phyloP scores from a whole-genome alignment of 2,329 filamentous ascomycete species.

The Penicillium sclerotigenum region DNA sequence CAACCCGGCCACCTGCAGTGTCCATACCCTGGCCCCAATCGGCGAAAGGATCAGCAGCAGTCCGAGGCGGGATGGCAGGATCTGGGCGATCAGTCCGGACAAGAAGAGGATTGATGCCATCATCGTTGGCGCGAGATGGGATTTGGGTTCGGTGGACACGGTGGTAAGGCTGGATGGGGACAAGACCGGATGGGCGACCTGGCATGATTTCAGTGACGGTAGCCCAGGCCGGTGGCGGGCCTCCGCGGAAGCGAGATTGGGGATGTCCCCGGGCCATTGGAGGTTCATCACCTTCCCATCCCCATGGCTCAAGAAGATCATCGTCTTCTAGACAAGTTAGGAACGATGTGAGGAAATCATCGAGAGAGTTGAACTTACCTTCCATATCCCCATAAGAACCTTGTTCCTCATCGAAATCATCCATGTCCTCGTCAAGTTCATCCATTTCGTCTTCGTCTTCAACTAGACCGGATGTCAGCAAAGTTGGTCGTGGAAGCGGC shows the following conservation, averaged over 20 bases:
- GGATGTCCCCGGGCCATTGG: slow-evolving; percentile 42
- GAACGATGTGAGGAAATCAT: slow-evolving; percentile 13
- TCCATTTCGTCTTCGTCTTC: slow-evolving; percentile 54
- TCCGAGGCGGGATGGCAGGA: slow-evolving; percentile 33
- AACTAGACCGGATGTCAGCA: slow-evolving; percentile 49
- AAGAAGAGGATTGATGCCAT: slow-evolving; percentile 82
- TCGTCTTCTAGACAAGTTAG: slow-evolving; percentile 38
- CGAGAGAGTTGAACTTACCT: slow-evolving; percentile 16
- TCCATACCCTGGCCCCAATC: slow-evolving; percentile 55
- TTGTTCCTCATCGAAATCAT: slow-evolving; percentile 46
- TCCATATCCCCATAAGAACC: slow-evolving; percentile 42
- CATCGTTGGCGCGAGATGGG: slow-evolving; percentile 62
- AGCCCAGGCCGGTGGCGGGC: slow-evolving; percentile 60
- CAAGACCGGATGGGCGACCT: slow-evolving; percentile 45
- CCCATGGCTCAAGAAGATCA: slow-evolving; percentile 46
- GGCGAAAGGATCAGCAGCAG: slow-evolving; percentile 44
- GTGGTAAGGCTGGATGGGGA: slow-evolving; percentile 41
- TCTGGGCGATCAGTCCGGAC: slow-evolving; percentile 55
- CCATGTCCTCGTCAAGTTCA: slow-evolving; percentile 46
- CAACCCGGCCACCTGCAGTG: slow-evolving; percentile 43
- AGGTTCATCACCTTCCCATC: slow-evolving; percentile 55
- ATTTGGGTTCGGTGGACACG: slow-evolving; percentile 44
- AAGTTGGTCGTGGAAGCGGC: background rate
- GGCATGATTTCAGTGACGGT: slow-evolving; percentile 58
- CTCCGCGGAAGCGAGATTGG: slow-evolving; percentile 54